These are phyloP conservation scores for Paecilomyces sp. DNA, from an alignment of 2,329 filamentous ascomycete species.

Conservation along the genomic window DNA sequence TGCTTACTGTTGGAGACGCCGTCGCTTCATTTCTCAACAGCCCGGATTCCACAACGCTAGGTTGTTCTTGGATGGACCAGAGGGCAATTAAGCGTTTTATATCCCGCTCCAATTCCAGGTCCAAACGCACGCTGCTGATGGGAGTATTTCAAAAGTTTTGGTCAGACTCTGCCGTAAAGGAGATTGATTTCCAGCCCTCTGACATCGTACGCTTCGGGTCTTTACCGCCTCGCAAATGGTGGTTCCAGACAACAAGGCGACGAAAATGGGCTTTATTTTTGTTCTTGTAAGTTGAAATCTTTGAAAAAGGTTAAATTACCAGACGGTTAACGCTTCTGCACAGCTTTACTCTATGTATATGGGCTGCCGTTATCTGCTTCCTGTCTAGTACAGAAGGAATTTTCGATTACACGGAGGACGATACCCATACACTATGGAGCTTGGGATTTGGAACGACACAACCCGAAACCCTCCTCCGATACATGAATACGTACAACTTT, in stretches of 20 bases:
- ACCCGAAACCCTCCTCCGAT: not conserved
- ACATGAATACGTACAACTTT: not conserved
- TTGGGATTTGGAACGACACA: not conserved
- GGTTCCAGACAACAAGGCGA: not conserved
- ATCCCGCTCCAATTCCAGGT: not conserved
- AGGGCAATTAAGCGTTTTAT: not conserved
- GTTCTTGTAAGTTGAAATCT: not conserved
- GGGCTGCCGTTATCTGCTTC: too few relatives aligned
- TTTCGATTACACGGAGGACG: not conserved
- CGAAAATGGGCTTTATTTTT: not conserved
- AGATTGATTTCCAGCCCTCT: not conserved
- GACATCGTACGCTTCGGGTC: not conserved
- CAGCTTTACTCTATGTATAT: too few relatives aligned
- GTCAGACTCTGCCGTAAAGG: not conserved
- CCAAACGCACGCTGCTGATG: not conserved
- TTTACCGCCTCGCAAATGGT: not conserved
- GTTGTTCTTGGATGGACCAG: not conserved
- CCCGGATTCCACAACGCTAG: not conserved
- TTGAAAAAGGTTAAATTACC: too few relatives aligned
- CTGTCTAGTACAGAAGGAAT: too few relatives aligned
- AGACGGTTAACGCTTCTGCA: too few relatives aligned
- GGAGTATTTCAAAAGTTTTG: not conserved
- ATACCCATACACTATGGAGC: not conserved
- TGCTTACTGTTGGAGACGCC: not conserved
- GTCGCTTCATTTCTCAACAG: not conserved